phyloP scores from a whole-genome alignment of 768 basidiomycete species.

The Imleria badia region DNA sequence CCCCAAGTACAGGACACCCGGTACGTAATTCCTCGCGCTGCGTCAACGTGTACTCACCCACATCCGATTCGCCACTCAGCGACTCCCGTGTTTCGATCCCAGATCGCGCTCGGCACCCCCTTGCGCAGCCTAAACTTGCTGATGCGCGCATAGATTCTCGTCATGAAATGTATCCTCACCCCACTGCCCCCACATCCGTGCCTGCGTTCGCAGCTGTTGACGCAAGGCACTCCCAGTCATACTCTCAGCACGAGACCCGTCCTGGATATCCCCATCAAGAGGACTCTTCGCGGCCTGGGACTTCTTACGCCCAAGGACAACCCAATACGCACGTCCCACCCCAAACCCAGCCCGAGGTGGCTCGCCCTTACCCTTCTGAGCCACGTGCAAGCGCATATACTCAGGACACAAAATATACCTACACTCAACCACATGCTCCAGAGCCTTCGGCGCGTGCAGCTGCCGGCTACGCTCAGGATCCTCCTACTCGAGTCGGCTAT shows the following conservation, averaged over 20 bases:
- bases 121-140: slow-evolving; percentile 15
- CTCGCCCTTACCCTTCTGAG: slow-evolving; percentile 20
- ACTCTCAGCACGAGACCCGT: slow-evolving; percentile 23
- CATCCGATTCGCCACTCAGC: slow-evolving; percentile 18
- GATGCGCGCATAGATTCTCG: slow-evolving; percentile 28
- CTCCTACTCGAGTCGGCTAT: slow-evolving; percentile 16
- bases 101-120: slow-evolving; percentile 25
- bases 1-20: slow-evolving; percentile 21
- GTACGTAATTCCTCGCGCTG: slow-evolving; percentile 13
- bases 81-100: slow-evolving; percentile 21
- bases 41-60: neutral
- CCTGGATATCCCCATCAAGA: slow-evolving; percentile 18
- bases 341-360: slow-evolving; percentile 15
- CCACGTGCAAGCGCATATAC: slow-evolving; percentile 21
- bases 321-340: slow-evolving; percentile 5
- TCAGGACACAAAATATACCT: slow-evolving; percentile 24
- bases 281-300: slow-evolving; percentile 19
- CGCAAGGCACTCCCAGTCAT: slow-evolving; percentile 21
- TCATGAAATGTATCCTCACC: slow-evolving; percentile 25
- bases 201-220: slow-evolving; percentile 19
- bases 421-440: slow-evolving; percentile 18
- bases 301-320: slow-evolving; percentile 21
- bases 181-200: slow-evolving; percentile 10
- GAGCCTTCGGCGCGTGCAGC: slow-evolving; percentile 17
- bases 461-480: slow-evolving; percentile 16